Evolutionary conservation across 306 rosid species (phyloP).

Genomic region (Prunus armeniaca): DNA sequence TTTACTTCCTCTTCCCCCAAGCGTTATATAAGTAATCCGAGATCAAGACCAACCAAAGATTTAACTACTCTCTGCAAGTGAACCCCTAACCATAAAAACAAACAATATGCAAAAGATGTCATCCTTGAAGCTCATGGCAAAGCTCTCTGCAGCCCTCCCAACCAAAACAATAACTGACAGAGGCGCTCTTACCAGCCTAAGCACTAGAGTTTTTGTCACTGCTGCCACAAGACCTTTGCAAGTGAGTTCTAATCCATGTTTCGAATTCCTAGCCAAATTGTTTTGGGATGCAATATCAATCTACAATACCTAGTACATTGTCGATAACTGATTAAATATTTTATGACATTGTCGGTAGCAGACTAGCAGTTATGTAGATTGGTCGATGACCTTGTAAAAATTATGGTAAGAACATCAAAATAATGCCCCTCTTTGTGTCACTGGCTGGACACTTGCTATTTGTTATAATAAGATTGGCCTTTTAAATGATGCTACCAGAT

Average conservation of each 20-base stretch:
- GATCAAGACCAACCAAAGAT: neutral
- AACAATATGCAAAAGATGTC: conserved; percentile 16
- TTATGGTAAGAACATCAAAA: no score
- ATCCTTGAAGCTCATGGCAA: conserved; percentile 21
- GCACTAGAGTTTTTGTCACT: conserved; percentile 23
- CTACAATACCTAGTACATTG: neutral
- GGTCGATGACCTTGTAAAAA: no score
- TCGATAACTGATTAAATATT: no score
- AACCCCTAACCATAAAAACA: neutral
- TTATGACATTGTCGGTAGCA: no score
- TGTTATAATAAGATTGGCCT: no score
- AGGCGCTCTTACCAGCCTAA: neutral
- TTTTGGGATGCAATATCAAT: neutral
- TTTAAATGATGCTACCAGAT: no score
- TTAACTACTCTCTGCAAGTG: neutral
- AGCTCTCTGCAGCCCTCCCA: conserved; percentile 16
- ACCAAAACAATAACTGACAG: neutral
- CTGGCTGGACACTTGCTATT: no score
- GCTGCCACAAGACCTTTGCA: conserved; percentile 40
- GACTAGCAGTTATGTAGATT: no score
- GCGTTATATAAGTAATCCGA: neutral
- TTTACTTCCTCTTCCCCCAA: neutral
- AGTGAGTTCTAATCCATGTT: conserved; percentile 28
- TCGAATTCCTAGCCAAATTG: neutral
- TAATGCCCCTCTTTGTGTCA: no score